A percentile compares a stretch with the other conserved stretches of the same genome.
Evolutionary conservation across 768 basidiomycete genomes (phyloP).

Genomic region (Tulasnella sp.): DNA sequence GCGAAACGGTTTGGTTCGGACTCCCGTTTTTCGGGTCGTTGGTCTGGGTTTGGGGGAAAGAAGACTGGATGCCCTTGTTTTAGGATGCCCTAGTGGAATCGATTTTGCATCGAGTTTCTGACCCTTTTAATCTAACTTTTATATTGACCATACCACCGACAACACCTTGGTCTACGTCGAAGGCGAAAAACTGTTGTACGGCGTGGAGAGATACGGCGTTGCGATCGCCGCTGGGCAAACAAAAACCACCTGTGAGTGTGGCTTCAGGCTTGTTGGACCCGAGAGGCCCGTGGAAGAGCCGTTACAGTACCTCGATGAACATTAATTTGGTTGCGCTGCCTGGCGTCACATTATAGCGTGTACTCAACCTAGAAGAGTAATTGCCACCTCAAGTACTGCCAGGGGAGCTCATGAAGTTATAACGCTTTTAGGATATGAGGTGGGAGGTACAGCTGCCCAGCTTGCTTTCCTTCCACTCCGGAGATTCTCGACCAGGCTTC

Average conservation of each 20-base stretch:
- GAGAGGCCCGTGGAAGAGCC: slow-evolving; percentile 55
- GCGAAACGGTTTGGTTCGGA: too few relatives aligned
- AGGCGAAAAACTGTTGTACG: slow-evolving; percentile 79
- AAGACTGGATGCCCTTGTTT: too few relatives aligned
- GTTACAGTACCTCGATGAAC: slow-evolving; percentile 90
- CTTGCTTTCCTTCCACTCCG: background rate
- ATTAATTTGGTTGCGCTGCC: slow-evolving; percentile 88
- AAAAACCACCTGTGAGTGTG: slow-evolving; percentile 85
- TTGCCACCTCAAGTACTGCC: slow-evolving; percentile 88
- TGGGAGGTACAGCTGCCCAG: slow-evolving; percentile 34
- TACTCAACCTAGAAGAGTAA: slow-evolving; percentile 88
- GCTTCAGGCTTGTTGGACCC: background rate
- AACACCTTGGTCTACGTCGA: background rate
- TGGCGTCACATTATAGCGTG: slow-evolving; percentile 83
- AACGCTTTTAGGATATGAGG: slow-evolving; percentile 81
- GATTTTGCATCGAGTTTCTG: too few relatives aligned
- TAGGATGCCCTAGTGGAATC: too few relatives aligned
- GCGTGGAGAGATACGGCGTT: slow-evolving; percentile 77
- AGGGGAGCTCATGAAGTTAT: slow-evolving; percentile 91
- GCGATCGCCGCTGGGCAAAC: slow-evolving; percentile 91
- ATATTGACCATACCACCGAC: too few relatives aligned
- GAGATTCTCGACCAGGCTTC: background rate
- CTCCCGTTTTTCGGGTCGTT: too few relatives aligned
- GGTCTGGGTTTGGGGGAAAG: too few relatives aligned
- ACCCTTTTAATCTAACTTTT: too few relatives aligned